A percentile compares a stretch with the other conserved stretches of the same genome.
Evolutionary conservation across 768 basidiomycete genomes (phyloP).

Genomic region (Rhodotorula kratochvilovae): DNA sequence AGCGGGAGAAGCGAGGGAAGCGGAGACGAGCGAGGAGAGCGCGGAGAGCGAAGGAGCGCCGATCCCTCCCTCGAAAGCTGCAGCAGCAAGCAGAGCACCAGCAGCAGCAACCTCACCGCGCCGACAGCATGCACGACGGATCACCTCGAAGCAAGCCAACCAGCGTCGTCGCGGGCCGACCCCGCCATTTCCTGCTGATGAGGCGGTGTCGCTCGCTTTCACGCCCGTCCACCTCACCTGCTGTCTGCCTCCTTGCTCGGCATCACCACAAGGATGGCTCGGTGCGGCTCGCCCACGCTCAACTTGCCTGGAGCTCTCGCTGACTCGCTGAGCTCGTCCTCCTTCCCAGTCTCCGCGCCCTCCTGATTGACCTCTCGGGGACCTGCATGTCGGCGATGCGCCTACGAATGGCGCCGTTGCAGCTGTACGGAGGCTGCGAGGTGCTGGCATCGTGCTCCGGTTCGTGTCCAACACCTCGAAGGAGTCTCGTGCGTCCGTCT

Average conservation of each 20-base stretch:
- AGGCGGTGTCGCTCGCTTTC: too few species aligned
- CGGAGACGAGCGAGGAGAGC: not conserved
- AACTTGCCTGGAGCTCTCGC: not conserved
- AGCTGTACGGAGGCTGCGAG: constrained; percentile 50
- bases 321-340: not conserved
- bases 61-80: too few species aligned
- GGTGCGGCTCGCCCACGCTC: not conserved
- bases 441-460: constrained; percentile 48
- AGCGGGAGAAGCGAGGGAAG: not conserved
- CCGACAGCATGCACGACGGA: too few species aligned
- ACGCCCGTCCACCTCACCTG: too few species aligned
- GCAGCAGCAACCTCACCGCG: too few species aligned
- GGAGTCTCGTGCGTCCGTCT: constrained; percentile 51
- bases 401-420: constrained; percentile 55
- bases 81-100: too few species aligned
- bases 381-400: constrained; percentile 59
- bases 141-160: too few species aligned
- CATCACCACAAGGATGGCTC: not conserved
- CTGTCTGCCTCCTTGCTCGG: too few species aligned
- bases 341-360: not conserved
- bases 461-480: constrained; percentile 69
- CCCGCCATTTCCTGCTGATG: too few species aligned
- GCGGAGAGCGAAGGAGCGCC: too few species aligned
- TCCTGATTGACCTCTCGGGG: constrained; percentile 61
- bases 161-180: too few species aligned